Percentiles rank a stretch among this genome's conserved stretches.
Evolutionary conservation across 768 basidiomycete species (phyloP).

Genomic region (Mycena latifolia): DNA sequence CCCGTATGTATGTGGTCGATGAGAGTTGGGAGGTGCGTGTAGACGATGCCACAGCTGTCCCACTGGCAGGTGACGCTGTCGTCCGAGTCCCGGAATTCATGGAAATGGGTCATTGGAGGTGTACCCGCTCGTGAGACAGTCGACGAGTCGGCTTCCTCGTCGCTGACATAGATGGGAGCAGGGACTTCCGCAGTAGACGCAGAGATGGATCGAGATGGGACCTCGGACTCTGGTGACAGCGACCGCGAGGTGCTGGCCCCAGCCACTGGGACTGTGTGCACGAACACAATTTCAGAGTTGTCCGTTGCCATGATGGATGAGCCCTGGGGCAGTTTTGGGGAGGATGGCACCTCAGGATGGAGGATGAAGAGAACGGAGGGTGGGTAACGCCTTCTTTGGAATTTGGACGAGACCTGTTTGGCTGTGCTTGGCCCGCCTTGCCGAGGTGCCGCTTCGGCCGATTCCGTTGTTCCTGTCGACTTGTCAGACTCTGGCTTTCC

Average conservation of each 20-base stretch:
- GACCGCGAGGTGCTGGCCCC: slow-evolving; percentile 15
- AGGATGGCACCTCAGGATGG: too few species aligned
- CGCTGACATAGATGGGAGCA: slow-evolving; percentile 14
- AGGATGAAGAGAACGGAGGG: too few species aligned
- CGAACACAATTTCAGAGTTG: slow-evolving; percentile 27
- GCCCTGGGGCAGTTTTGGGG: neutral
- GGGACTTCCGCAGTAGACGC: neutral
- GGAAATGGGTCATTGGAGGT: slow-evolving; percentile 29
- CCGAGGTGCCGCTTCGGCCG: too few species aligned
- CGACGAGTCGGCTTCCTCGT: slow-evolving; percentile 25
- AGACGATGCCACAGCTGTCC: slow-evolving; percentile 85
- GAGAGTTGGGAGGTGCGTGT: slow-evolving; percentile 77
- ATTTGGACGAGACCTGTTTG: too few species aligned
- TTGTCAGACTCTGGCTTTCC: too few species aligned
- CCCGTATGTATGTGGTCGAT: slow-evolving; percentile 89
- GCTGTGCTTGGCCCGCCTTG: too few species aligned
- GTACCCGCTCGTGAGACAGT: slow-evolving; percentile 19
- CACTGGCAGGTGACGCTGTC: slow-evolving; percentile 86
- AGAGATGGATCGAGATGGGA: slow-evolving; percentile 23
- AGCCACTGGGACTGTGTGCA: slow-evolving; percentile 31
- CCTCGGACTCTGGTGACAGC: slow-evolving; percentile 16
- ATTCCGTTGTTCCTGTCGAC: too few species aligned
- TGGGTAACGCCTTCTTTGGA: too few species aligned
- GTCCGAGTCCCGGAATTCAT: slow-evolving; percentile 44
- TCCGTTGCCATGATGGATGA: neutral